Evolutionary conservation across 164 flowering plant genomes (phyloP).

Genomic region (Litsea cubeba): DNA sequence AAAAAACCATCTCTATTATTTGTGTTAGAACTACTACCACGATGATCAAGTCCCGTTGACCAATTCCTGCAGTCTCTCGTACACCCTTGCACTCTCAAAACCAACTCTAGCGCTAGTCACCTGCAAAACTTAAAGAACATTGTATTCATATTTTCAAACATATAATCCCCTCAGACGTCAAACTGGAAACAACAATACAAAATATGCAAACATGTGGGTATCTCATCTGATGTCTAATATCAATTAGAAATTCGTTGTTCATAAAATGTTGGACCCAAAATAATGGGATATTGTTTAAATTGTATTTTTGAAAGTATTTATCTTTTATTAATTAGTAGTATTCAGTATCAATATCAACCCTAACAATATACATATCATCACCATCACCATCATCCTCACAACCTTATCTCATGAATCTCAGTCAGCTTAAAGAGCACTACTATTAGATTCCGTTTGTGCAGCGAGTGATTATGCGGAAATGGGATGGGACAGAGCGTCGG

Average conservation of each 20-base stretch:
- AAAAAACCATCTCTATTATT: background rate
- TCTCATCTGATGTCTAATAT: background rate
- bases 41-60: background rate
- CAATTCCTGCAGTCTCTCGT: slow-evolving; percentile 37
- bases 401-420: too few species aligned
- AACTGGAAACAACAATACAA: background rate
- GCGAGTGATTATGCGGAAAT: too few species aligned
- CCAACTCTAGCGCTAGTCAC: slow-evolving; percentile 47
- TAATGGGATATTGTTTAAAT: background rate
- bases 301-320: background rate
- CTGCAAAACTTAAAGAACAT: slow-evolving; percentile 18
- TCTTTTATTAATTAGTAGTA: too few species aligned
- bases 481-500: too few species aligned
- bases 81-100: slow-evolving; percentile 41
- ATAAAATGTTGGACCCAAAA: background rate
- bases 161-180: too few species aligned
- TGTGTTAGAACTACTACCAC: too few species aligned
- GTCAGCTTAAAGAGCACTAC: too few species aligned
- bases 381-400: too few species aligned
- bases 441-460: too few species aligned
- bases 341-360: background rate
- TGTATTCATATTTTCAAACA: background rate
- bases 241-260: background rate
- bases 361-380: background rate
- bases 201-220: background rate